Evolutionary conservation across 495 filamentous ascomycete genomes (phyloP).

Genomic region (Bombardia bombarda): DNA sequence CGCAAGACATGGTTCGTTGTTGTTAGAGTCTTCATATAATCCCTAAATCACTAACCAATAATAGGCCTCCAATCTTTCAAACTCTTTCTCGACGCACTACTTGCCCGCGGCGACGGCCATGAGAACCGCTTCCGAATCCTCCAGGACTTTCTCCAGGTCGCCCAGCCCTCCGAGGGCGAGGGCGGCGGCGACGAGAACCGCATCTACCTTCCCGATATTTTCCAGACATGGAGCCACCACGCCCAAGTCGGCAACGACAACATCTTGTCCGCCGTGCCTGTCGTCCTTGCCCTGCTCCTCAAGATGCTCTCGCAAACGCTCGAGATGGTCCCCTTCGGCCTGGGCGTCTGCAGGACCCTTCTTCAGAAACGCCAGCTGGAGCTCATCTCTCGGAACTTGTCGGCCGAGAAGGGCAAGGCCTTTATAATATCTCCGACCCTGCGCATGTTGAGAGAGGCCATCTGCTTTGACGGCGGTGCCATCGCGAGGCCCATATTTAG

Average conservation of each 20-base stretch:
- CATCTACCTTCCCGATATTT: constrained; percentile 61
- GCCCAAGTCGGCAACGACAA: constrained; percentile 63
- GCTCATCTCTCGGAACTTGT: constrained; percentile 62
- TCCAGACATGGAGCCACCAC: constrained; percentile 72
- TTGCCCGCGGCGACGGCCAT: constrained; percentile 42
- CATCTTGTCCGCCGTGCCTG: constrained; percentile 64
- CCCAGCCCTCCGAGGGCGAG: constrained; percentile 50
- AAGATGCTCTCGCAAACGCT: constrained; percentile 61
- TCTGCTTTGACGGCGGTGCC: constrained; percentile 72
- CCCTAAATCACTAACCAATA: not conserved
- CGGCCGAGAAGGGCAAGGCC: constrained; percentile 66
- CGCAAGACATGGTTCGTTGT: constrained; percentile 54
- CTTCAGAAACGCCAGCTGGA: constrained; percentile 65
- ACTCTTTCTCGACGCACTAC: constrained; percentile 59
- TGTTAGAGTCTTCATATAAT: not conserved
- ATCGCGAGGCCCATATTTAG: constrained; percentile 63
- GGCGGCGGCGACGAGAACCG: constrained; percentile 42
- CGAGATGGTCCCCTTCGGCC: constrained; percentile 62
- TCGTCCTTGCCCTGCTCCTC: constrained; percentile 68
- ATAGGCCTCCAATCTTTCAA: constrained; percentile 71
- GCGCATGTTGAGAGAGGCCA: constrained; percentile 69
- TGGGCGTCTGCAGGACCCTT: constrained; percentile 63
- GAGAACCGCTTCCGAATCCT: constrained; percentile 50
- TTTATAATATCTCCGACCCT: constrained; percentile 79
- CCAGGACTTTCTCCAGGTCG: constrained; percentile 62